Evolutionary conservation across 2,329 filamentous ascomycete genomes (phyloP), one percentile per base, ranked within the genome.

Genomic region (Phyllosticta ampelicida): DNA sequence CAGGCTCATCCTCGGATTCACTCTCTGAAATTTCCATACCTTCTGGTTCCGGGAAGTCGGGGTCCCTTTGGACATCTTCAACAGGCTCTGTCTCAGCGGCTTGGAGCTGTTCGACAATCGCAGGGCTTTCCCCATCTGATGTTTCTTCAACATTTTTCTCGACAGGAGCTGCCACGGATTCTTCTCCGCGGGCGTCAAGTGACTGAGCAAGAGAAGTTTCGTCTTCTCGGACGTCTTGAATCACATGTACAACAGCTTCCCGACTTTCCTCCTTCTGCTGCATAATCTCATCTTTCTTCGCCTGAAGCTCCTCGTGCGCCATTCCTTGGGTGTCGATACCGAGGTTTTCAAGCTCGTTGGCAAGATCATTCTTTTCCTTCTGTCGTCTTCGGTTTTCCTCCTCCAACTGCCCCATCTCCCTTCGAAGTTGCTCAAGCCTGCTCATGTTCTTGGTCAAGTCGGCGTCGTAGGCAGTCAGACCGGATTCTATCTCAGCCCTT

Each of bases 401-500:
- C 51, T 68, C 67, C 8, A 75, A 65, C 55, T 74, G 71, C 9
- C 74, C 72, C 55, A 80, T 75, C 61, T 81, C 76, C 28, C 70
- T 70, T 10, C 74, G 61, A 5, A 80, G 62, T 51, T 70, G 68
- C 18, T 73, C 71, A 61, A 74, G 63, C 49, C 65, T 74, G 62
- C 62, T 75, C 64, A 62, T 68, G 58, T 68, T 71, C 28, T 54
- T 67, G 13, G 67, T 69, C 11, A 80, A 69, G 60, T 77, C 76
- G 23, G 73, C 73, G 53, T 80, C 74, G 23, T 78, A 63, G 13
- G 70, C 68, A 48, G 77, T 74, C 52, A 79, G 66, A 10, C 72
- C 74, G 20, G 74, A 73, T 62, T 79, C 71, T n/a, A 80, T 75
- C 48, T 79, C 75, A 59, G 73, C 71, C 62, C 76, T 75, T 23